Percentiles rank a stretch among this genome's conserved stretches.
Evolutionary conservation across 1,284 basidiomycete species (phyloP).

Genomic region (Trichosporon sp.): DNA sequence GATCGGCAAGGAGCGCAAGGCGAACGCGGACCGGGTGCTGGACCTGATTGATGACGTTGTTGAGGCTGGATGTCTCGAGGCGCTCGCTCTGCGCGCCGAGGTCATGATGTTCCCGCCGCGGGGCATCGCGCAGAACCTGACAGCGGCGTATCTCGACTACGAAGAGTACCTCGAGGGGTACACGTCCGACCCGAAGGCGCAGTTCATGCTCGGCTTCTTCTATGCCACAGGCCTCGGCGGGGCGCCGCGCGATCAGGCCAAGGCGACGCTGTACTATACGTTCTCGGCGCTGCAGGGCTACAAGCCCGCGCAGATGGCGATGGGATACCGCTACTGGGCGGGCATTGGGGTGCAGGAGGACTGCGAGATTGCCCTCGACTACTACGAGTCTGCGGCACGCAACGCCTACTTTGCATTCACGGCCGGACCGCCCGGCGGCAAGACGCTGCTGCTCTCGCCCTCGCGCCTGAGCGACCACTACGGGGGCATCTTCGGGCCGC

Average conservation of each 20-base stretch:
- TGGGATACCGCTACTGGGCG: slow-evolving; percentile 92
- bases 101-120: slow-evolving; percentile 56
- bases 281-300: slow-evolving; percentile 84
- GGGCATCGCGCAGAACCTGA: slow-evolving; percentile 35
- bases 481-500: slow-evolving; percentile 88
- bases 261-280: slow-evolving; percentile 81
- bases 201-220: slow-evolving; percentile 78
- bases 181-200: slow-evolving; percentile 64
- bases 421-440: slow-evolving; percentile 84
- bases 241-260: slow-evolving; percentile 51
- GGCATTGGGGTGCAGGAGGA: slow-evolving; percentile 86
- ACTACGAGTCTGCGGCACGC: slow-evolving; percentile 81
- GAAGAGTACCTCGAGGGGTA: slow-evolving; percentile 42
- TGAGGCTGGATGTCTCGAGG: slow-evolving; percentile 69
- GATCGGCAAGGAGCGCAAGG: slow-evolving; percentile 11
- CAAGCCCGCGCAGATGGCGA: slow-evolving; percentile 80
- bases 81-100: slow-evolving; percentile 63
- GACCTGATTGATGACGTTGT: slow-evolving; percentile 71
- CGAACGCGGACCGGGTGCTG: slow-evolving; percentile 61
- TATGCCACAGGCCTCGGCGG: slow-evolving; percentile 74
- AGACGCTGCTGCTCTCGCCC: slow-evolving; percentile 73
- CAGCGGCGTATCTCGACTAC: slow-evolving; percentile 25
- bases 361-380: slow-evolving; percentile 71
- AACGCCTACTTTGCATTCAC: slow-evolving; percentile 71
- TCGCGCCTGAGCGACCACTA: slow-evolving; percentile 81